Evolutionary conservation across 73 alveolate genomes (phyloP).

Genomic region (Diophrys sp.): DNA sequence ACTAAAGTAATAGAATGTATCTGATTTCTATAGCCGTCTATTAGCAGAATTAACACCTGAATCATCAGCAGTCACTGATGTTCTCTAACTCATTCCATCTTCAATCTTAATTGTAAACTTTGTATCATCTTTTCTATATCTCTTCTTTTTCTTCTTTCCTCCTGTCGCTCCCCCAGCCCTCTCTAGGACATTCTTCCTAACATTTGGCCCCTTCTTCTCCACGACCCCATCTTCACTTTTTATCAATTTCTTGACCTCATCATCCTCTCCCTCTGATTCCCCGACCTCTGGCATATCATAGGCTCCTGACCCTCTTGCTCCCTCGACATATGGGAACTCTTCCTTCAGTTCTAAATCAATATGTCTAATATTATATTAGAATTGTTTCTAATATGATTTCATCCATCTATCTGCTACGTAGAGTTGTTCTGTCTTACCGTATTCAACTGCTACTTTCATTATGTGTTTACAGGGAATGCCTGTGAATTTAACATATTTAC

Average conservation of each 20-base stretch:
- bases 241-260: no score
- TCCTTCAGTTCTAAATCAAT: background rate
- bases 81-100: background rate
- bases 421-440: background rate
- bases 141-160: background rate
- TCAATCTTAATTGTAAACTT: no score
- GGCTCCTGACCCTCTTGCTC: background rate
- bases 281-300: background rate
- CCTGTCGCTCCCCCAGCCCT: background rate
- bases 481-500: background rate
- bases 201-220: background rate
- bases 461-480: background rate
- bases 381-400: background rate
- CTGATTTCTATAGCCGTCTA: no score
- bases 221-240: background rate
- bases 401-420: background rate
- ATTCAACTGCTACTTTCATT: background rate
- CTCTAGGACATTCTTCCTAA: background rate
- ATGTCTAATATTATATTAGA: background rate
- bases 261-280: background rate
- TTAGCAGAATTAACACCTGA: no score
- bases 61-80: background rate
- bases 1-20: no score
- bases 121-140: no score
- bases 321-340: background rate